A percentile compares a stretch with the other conserved stretches of the same genome.
These are phyloP conservation scores for Takashimella tepidaria DNA, from an alignment of 1,284 basidiomycete genomes.

Conservation along the genomic window DNA sequence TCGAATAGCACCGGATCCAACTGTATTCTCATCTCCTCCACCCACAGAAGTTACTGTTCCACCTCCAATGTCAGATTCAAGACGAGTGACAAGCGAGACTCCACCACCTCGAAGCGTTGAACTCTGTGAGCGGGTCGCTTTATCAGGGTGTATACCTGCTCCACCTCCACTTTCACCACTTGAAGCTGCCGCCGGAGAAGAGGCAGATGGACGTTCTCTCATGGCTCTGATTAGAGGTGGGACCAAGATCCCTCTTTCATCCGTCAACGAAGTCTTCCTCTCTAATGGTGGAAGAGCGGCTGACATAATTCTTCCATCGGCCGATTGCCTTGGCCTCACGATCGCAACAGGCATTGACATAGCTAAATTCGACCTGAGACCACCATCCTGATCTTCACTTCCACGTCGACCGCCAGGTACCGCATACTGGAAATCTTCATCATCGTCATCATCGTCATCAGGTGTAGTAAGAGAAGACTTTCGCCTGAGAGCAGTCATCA, in stretches of 20 bases:
- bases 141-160: too few species aligned
- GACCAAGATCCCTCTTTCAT: conserved; percentile 37
- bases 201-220: conserved; percentile 21
- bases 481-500: conserved; percentile 14
- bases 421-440: conserved; percentile 1
- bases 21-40: too few species aligned
- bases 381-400: conserved; percentile 6
- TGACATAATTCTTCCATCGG: neutral
- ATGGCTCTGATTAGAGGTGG: conserved; percentile 40
- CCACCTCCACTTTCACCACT: too few species aligned
- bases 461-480: neutral
- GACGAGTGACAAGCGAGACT: too few species aligned
- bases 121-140: too few species aligned
- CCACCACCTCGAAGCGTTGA: neutral
- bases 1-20: too few species aligned
- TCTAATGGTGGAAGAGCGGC: conserved; percentile 21
- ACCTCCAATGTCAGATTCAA: too few species aligned
- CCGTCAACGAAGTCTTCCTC: conserved; percentile 42
- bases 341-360: conserved; percentile 43
- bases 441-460: conserved; percentile 21
- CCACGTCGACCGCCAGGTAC: conserved; percentile 4
- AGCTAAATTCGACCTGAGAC: conserved; percentile 20
- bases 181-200: neutral
- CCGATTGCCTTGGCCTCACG: conserved; percentile 7
- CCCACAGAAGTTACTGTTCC: too few species aligned